phyloP scores from a whole-genome alignment of 2,329 filamentous ascomycete genomes.

The Ophiostoma pallidulum region DNA sequence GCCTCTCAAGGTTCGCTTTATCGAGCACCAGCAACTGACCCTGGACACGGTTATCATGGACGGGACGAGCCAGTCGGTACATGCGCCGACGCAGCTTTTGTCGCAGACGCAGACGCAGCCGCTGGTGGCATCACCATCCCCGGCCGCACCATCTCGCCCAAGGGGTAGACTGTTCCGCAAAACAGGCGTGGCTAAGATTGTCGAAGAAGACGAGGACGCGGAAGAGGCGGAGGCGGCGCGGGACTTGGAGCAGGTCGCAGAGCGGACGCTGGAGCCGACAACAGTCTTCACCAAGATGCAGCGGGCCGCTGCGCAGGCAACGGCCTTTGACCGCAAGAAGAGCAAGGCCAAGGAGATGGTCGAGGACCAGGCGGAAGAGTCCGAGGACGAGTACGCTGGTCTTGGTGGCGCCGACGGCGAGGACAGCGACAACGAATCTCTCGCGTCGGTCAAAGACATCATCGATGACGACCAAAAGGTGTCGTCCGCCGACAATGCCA shows the following conservation, averaged over 20 bases:
- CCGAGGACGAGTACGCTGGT: conserved; percentile 95
- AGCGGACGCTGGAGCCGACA: conserved; percentile 30
- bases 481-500: conserved; percentile 67
- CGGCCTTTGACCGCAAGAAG: conserved; percentile 69
- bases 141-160: conserved; percentile 39
- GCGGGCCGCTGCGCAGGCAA: conserved; percentile 9
- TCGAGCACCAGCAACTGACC: conserved; percentile 57
- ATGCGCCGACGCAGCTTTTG: not conserved
- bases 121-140: conserved; percentile 20
- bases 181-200: conserved; percentile 26
- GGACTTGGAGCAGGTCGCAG: conserved; percentile 18
- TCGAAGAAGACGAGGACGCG: conserved; percentile 29
- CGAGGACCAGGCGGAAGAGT: conserved; percentile 91
- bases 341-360: conserved; percentile 81
- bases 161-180: conserved; percentile 46
- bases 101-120: conserved; percentile 10
- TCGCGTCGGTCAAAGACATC: conserved; percentile 67
- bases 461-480: conserved; percentile 74
- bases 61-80: conserved; percentile 5
- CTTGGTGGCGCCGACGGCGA: conserved; percentile 86
- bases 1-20: conserved; percentile 59
- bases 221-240: not conserved
- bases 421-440: conserved; percentile 66
- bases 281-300: conserved; percentile 27
- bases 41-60: conserved; percentile 56